Evolutionary conservation across 1,284 basidiomycete genomes (phyloP).

Genomic region (Moniliophthora roreri): DNA sequence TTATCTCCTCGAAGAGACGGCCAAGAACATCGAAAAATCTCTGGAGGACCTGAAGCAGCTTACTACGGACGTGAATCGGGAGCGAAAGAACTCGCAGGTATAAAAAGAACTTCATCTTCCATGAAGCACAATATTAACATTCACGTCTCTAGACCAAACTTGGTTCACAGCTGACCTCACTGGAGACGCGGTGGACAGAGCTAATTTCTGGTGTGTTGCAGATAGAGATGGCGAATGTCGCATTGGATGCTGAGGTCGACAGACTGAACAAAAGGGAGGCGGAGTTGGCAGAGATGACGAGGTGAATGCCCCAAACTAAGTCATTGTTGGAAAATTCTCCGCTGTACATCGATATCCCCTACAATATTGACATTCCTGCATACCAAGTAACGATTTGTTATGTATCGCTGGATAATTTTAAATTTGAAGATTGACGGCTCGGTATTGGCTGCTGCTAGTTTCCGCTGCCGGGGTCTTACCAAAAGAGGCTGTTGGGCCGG

Average conservation of each 20-base stretch:
- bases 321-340: neutral
- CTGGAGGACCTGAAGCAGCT: conserved; percentile 73
- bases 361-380: no score
- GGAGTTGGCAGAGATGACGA: conserved; percentile 49
- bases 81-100: conserved; percentile 84
- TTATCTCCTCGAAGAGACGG: conserved; percentile 80
- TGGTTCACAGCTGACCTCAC: conserved; percentile 73
- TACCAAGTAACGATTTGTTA: no score
- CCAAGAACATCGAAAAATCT: conserved; percentile 71
- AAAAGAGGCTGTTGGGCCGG: neutral
- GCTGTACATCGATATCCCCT: neutral
- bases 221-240: conserved; percentile 90
- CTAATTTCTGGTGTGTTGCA: conserved; percentile 85
- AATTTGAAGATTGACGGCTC: no score
- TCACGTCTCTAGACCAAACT: conserved; percentile 54
- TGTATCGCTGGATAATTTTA: no score
- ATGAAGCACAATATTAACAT: conserved; percentile 1
- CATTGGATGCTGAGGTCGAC: conserved; percentile 74
- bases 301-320: neutral
- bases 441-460: no score
- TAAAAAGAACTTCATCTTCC: no score
- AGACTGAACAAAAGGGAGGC: conserved; percentile 55
- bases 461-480: no score
- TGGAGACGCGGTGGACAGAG: conserved; percentile 88
- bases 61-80: conserved; percentile 82